Conservation (phyloP, 768 basidiomycete species). For the Phaffia tasmanica region DNA sequence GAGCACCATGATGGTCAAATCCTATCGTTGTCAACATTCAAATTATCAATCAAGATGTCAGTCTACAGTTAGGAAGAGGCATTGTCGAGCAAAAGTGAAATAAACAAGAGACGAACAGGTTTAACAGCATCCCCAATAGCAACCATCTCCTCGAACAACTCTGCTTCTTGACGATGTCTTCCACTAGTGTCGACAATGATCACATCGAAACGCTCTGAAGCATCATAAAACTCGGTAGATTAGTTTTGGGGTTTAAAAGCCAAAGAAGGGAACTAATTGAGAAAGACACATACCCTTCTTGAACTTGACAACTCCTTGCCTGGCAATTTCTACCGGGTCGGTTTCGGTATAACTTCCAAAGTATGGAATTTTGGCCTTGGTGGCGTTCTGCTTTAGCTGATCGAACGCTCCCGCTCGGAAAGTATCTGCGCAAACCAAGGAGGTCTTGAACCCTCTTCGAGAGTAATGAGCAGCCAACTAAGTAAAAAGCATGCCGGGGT, state of each 20-base stretch:
- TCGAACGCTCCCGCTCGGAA: conserved; percentile 99
- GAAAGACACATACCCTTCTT: conserved; percentile 49
- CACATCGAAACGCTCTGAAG: conserved; percentile 77
- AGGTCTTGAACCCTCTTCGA: conserved; percentile 89
- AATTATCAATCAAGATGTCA: not conserved
- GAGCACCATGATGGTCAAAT: conserved; percentile 89
- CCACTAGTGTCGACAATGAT: conserved; percentile 98
- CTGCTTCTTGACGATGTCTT: conserved; percentile 90
- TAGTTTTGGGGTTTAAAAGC: not conserved
- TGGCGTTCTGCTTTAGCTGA: conserved; percentile 96
- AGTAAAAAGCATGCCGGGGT: not conserved
- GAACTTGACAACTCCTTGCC: conserved; percentile 91
- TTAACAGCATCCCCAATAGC: conserved; percentile 87
- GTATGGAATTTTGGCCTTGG: conserved; percentile 97
- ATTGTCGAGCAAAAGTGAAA: not conserved
- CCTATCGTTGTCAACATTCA: conserved; percentile 28
- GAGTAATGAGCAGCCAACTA: conserved; percentile 90
- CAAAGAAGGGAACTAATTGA: not conserved
- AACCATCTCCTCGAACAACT: conserved; percentile 95
- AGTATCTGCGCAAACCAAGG: conserved; percentile 96
- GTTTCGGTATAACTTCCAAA: conserved; percentile 99
- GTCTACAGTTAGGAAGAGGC: not conserved
- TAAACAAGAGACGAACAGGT: conserved; percentile 43
- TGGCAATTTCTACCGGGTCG: conserved; percentile 88
- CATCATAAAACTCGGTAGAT: conserved; percentile 1